These are phyloP conservation scores for Aquanectria penicillioides DNA, from an alignment of 2,329 filamentous ascomycete species.

Conservation along the genomic window DNA sequence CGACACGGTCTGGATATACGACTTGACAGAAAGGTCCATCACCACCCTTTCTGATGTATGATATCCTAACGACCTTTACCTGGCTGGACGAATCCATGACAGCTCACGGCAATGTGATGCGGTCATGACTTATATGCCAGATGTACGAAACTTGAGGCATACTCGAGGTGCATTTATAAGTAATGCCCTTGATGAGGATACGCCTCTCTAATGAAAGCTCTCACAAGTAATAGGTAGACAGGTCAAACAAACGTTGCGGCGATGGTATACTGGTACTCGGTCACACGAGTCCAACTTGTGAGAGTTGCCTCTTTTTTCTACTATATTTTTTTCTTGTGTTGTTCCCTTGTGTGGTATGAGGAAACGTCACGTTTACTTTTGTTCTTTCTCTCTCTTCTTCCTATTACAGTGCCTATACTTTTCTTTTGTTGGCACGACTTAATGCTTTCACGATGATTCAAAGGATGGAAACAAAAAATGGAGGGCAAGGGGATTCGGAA, in stretches of 20 bases:
- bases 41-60: too few species aligned
- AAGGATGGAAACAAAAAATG: conserved; percentile 12
- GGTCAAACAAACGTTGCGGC: conserved; percentile 37
- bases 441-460: conserved; percentile 39
- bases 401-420: conserved; percentile 28
- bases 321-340: conserved; percentile 42
- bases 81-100: conserved; percentile 16
- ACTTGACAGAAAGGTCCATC: neutral
- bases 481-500: neutral
- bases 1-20: conserved; percentile 24
- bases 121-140: conserved; percentile 3
- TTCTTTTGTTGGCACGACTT: conserved; percentile 27
- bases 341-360: conserved; percentile 40
- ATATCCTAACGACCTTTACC: too few species aligned
- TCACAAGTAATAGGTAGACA: conserved; percentile 43
- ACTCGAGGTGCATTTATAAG: conserved; percentile 18
- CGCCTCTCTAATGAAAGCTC: conserved; percentile 40
- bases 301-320: conserved; percentile 29
- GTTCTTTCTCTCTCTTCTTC: conserved; percentile 28
- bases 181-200: conserved; percentile 28
- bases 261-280: conserved; percentile 37
- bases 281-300: conserved; percentile 37
- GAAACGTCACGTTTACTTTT: conserved; percentile 39
- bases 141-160: conserved; percentile 19
- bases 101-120: conserved; percentile 12